phyloP scores from a whole-genome alignment of 2,329 filamentous ascomycete species.

The Curvularia verruculosa region DNA sequence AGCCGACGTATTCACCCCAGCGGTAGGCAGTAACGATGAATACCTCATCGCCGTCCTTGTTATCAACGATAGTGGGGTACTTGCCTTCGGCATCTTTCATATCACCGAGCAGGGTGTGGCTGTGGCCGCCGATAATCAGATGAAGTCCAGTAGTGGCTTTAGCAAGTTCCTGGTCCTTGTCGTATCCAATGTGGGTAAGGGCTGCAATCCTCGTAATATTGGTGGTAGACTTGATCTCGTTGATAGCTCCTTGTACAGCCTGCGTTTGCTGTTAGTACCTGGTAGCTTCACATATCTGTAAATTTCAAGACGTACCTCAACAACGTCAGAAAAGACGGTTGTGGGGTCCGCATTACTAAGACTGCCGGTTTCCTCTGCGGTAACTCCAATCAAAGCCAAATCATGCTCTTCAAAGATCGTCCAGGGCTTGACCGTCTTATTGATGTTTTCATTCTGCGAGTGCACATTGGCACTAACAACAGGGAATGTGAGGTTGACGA shows the following conservation, averaged over 20 bases:
- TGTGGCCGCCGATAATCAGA: conserved; percentile 71
- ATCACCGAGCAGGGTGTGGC: conserved; percentile 63
- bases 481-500: conserved; percentile 69
- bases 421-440: conserved; percentile 69
- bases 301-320: conserved; percentile 39
- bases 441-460: conserved; percentile 64
- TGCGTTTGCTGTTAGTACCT: conserved; percentile 1
- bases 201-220: conserved; percentile 69
- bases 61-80: conserved; percentile 68
- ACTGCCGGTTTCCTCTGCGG: conserved; percentile 63
- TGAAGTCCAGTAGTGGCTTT: conserved; percentile 66
- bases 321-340: conserved; percentile 65
- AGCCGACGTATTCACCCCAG: conserved; percentile 72
- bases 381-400: conserved; percentile 69
- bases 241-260: conserved; percentile 66
- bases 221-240: conserved; percentile 66
- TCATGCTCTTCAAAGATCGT: conserved; percentile 67
- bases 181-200: conserved; percentile 71
- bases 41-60: conserved; percentile 68
- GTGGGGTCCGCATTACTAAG: conserved; percentile 65
- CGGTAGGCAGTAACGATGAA: conserved; percentile 72
- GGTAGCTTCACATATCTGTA: neutral
- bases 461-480: conserved; percentile 68
- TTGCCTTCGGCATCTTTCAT: conserved; percentile 64
- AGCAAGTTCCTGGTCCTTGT: conserved; percentile 67